Percentiles rank a stretch among this genome's conserved stretches.
Conservation (phyloP, 768 basidiomycete genomes). For the Panellus pusillus region DNA sequence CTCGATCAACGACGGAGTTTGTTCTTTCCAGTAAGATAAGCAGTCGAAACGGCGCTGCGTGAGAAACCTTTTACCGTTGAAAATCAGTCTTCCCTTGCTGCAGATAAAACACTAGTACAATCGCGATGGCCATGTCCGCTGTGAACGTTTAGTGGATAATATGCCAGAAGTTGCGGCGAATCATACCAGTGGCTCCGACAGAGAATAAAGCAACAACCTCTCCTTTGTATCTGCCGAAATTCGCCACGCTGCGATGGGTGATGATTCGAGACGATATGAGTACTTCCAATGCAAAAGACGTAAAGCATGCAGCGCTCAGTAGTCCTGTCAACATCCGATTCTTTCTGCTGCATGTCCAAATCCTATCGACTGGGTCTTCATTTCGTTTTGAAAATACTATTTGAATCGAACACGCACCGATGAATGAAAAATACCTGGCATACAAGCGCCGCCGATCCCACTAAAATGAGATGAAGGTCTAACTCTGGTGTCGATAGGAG, state of each 20-base stretch:
- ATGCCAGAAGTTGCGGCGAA: neutral
- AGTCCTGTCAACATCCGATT: conserved; percentile 5
- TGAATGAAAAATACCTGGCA: conserved; percentile 18
- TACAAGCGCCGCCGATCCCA: conserved; percentile 6
- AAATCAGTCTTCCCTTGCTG: conserved; percentile 13
- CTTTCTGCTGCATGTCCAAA: conserved; percentile 13
- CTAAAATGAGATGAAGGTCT: conserved; percentile 15
- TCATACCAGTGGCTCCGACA: neutral
- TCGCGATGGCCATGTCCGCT: conserved; percentile 16
- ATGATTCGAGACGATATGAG: conserved; percentile 2
- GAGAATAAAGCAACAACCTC: conserved; percentile 10
- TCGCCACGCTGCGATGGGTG: neutral
- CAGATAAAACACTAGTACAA: conserved; percentile 11
- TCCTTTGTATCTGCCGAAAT: neutral
- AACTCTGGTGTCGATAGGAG: neutral
- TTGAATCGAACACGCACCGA: neutral
- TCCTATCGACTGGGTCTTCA: neutral
- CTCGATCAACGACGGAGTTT: conserved; percentile 7
- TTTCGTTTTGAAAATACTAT: neutral
- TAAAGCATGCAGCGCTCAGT: conserved; percentile 1
- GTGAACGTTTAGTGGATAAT: neutral
- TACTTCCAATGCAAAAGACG: neutral
- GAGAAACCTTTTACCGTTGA: neutral
- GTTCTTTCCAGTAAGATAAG: neutral
- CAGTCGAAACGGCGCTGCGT: neutral